Evolutionary conservation across 805 yeast species (phyloP).

Genomic region (Blastobotrys americana): DNA sequence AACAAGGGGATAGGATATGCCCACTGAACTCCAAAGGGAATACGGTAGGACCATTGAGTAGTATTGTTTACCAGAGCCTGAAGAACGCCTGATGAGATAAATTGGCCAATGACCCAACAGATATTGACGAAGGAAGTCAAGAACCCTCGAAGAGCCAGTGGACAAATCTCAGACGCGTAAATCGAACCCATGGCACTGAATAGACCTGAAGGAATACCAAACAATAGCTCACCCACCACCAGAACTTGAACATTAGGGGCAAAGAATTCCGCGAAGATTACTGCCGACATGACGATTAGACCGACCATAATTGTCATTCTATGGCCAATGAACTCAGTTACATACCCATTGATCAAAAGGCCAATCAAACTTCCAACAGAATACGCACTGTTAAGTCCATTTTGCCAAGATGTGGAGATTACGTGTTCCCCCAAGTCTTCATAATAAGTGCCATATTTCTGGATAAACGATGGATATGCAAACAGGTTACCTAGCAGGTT

Average conservation of each 20-base stretch:
- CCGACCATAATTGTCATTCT: slow-evolving; percentile 36
- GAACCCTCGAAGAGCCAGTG: slow-evolving; percentile 41
- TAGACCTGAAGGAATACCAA: slow-evolving; percentile 45
- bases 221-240: slow-evolving; percentile 33
- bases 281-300: slow-evolving; percentile 31
- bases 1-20: slow-evolving; percentile 47
- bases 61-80: slow-evolving; percentile 28
- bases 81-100: slow-evolving; percentile 46
- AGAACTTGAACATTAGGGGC: slow-evolving; percentile 34
- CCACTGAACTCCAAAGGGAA: slow-evolving; percentile 60
- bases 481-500: slow-evolving; percentile 36
- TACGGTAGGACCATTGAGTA: slow-evolving; percentile 38
- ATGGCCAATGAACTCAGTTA: slow-evolving; percentile 41
- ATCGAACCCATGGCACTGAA: slow-evolving; percentile 44
- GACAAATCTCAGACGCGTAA: slow-evolving; percentile 52
- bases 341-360: slow-evolving; percentile 37
- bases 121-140: slow-evolving; percentile 44
- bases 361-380: slow-evolving; percentile 40
- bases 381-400: slow-evolving; percentile 19
- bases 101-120: slow-evolving; percentile 54
- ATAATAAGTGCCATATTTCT: slow-evolving; percentile 33
- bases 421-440: slow-evolving; percentile 5
- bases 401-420: slow-evolving; percentile 20
- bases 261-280: slow-evolving; percentile 42
- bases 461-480: slow-evolving; percentile 39